Evolutionary conservation across 495 filamentous ascomycete genomes (phyloP).

Genomic region (Hypoxylon trugodes): DNA sequence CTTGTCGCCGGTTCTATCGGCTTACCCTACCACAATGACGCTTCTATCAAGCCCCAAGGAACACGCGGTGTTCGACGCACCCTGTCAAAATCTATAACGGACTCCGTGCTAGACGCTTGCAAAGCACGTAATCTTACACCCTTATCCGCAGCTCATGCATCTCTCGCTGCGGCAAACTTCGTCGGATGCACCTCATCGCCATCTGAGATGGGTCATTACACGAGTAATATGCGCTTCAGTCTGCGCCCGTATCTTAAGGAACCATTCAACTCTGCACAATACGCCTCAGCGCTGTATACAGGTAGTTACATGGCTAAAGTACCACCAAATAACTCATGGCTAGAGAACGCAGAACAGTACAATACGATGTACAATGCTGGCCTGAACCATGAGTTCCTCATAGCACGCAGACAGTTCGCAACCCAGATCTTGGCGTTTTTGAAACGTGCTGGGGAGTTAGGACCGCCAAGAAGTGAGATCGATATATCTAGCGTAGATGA

Average conservation of each 20-base stretch:
- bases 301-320: slow-evolving; percentile 40
- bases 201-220: slow-evolving; percentile 38
- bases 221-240: slow-evolving; percentile 46
- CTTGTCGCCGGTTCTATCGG: slow-evolving; percentile 4
- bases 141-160: slow-evolving; percentile 8
- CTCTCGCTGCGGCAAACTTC: slow-evolving; percentile 5
- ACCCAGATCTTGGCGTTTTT: slow-evolving; percentile 20
- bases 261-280: slow-evolving; percentile 39
- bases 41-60: too few species aligned
- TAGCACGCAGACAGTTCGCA: slow-evolving; percentile 44
- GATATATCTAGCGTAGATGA: slow-evolving; percentile 44
- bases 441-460: slow-evolving; percentile 13
- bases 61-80: too few species aligned
- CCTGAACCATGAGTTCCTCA: slow-evolving; percentile 33
- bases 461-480: slow-evolving; percentile 39
- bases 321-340: slow-evolving; percentile 35
- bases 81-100: too few species aligned
- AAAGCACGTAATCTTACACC: background rate
- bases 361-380: slow-evolving; percentile 40
- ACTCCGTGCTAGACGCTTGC: too few species aligned
- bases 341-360: slow-evolving; percentile 42
- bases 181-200: background rate
- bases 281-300: slow-evolving; percentile 43
- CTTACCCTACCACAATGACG: too few species aligned
- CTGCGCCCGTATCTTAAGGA: slow-evolving; percentile 42